Base-by-base conservation (phyloP, 2,329 filamentous ascomycete species). In the Neopestalotiopsis sp. region DNA sequence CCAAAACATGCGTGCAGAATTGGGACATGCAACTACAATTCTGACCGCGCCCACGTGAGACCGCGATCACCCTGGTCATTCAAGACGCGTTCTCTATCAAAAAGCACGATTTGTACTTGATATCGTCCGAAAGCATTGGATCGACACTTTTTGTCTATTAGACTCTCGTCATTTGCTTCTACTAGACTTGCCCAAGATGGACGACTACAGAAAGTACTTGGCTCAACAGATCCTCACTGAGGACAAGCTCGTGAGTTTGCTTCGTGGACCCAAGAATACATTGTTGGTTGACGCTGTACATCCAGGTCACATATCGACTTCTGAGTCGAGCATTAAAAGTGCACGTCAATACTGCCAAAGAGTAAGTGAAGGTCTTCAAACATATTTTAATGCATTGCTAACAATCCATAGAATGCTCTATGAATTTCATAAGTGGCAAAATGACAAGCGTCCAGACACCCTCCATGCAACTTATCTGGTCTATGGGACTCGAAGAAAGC, bases 381-480 rank as follows among this genome's bases (percentile, higher is more conserved):
- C 2, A 42, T 1, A 49, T 14, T 28, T 28, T 28, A 2, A 28
- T 28, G 24, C 24, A 2, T n/a, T 59, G n/a, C 66, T 69, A 12
- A 66, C 60, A 58, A 24, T 57, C 38, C 5, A 20, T 66, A 97
- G 92, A 79, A 97, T 96, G 88, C 89, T 95, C 17, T 97, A 89
- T 80, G 93, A 97, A 40, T 98, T 97, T 74, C 89, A 98, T 79
- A 85, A 87, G 71, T 88, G 86, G 68, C 92, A 97, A 78, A 97
- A 94, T 79, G 85, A 84, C 67, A 93, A 92, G 79, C 92, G 90
- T 70, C 86, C 92, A 0, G 88, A 89, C 28, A 91, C 90, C 32
- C 85, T 98, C n/a, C 89, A 97, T 81, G 96, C 95, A 59, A 98
- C 94, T n/a, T 99, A 98, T 81, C 84, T 98, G 63, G 78, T 99